Percentiles rank a stretch among this genome's conserved stretches.
Evolutionary conservation across 2,329 filamentous ascomycete genomes (phyloP).

Genomic region (Aspergillus ochraceus): DNA sequence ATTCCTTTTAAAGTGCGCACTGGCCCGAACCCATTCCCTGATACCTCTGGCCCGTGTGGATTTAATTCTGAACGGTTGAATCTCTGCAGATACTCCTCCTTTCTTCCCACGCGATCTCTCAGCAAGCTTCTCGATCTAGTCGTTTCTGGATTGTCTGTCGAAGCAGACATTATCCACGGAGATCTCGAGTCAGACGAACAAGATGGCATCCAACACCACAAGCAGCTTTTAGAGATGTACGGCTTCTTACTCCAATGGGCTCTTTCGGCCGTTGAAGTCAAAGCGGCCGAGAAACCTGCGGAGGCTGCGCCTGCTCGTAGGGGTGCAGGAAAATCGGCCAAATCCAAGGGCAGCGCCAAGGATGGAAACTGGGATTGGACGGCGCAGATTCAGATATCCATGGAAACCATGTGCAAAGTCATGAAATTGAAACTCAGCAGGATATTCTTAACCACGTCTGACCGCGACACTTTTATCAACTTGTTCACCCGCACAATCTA

Average conservation of each 20-base stretch:
- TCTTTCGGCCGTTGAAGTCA: slow-evolving; percentile 88
- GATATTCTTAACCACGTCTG: slow-evolving; percentile 94
- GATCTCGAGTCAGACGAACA: slow-evolving; percentile 92
- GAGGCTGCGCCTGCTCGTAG: slow-evolving; percentile 68
- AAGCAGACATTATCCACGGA: slow-evolving; percentile 80
- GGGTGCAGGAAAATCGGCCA: slow-evolving; percentile 72
- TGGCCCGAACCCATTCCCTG: slow-evolving; percentile 46
- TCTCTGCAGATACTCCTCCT: slow-evolving; percentile 73
- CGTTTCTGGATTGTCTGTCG: slow-evolving; percentile 78
- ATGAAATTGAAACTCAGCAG: slow-evolving; percentile 87
- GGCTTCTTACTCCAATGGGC: slow-evolving; percentile 95
- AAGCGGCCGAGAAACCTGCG: slow-evolving; percentile 85
- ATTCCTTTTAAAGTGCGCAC: slow-evolving; percentile 91
- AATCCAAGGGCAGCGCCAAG: slow-evolving; percentile 65
- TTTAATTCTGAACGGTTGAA: slow-evolving; percentile 64
- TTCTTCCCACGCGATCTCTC: slow-evolving; percentile 76
- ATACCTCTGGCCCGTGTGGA: slow-evolving; percentile 38
- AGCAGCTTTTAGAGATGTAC: slow-evolving; percentile 88
- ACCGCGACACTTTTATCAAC: slow-evolving; percentile 91
- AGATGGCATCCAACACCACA: slow-evolving; percentile 81
- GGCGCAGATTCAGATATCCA: slow-evolving; percentile 78
- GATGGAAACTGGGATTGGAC: slow-evolving; percentile 87
- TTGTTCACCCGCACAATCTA: slow-evolving; percentile 92
- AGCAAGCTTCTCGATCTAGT: slow-evolving; percentile 92
- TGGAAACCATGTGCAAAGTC: slow-evolving; percentile 95